Evolutionary conservation across 2,329 filamentous ascomycete genomes (phyloP).

Genomic region (Ascochyta pisi): DNA sequence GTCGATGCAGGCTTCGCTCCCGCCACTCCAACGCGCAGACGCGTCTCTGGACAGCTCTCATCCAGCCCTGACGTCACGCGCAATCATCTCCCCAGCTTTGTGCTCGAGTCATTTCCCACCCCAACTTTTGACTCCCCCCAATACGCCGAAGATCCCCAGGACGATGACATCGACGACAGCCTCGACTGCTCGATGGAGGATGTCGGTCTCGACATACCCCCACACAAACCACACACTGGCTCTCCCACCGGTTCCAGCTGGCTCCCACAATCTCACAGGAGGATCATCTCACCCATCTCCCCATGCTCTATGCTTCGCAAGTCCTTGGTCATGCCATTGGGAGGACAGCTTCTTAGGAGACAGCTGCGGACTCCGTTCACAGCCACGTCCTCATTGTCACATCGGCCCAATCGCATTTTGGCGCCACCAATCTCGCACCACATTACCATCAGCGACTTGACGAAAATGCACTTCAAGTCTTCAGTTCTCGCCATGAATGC

Average conservation of each 20-base stretch:
- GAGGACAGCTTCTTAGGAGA: slow-evolving; percentile 9
- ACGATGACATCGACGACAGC: slow-evolving; percentile 15
- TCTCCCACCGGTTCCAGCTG: slow-evolving; percentile 1
- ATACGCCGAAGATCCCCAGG: not conserved
- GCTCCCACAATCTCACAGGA: not conserved
- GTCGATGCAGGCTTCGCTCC: slow-evolving; percentile 31
- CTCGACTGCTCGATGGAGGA: slow-evolving; percentile 29
- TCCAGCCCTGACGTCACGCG: not conserved
- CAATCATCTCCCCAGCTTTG: not conserved
- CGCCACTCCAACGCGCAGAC: slow-evolving; percentile 17
- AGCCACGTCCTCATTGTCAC: not conserved
- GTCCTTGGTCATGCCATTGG: not conserved
- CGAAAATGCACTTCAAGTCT: not conserved
- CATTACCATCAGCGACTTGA: not conserved
- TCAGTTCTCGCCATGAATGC: slow-evolving; percentile 5
- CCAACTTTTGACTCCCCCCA: not conserved
- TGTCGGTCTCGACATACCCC: slow-evolving; percentile 22
- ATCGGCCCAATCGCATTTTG: slow-evolving; percentile 1
- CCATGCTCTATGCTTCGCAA: not conserved
- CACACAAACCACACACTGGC: slow-evolving; percentile 17
- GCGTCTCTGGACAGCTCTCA: not conserved
- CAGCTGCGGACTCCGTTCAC: slow-evolving; percentile 6
- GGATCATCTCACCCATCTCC: not conserved
- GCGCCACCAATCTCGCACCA: not conserved
- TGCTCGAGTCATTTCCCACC: not conserved